Base-by-base conservation (phyloP, 352 stramenopile genomes). In the Globisporangium abappressorium region DNA sequence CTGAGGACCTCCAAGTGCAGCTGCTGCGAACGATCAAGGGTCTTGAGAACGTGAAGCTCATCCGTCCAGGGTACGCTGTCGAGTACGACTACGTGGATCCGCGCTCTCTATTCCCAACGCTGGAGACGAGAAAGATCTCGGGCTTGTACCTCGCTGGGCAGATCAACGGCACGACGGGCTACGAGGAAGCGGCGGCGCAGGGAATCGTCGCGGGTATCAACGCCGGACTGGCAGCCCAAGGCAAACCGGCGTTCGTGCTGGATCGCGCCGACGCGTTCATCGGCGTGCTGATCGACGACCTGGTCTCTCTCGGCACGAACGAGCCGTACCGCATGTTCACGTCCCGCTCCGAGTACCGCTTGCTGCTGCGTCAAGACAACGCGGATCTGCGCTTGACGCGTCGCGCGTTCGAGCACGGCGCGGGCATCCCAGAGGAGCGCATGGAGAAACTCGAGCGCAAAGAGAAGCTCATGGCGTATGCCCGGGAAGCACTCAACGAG, bases 311-410 rank as follows among this genome's bases (percentile, higher is more conserved):
- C 47, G 97, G 97, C 65, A 98, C 96, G 15, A 95, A 89, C 8
- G 98, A 99, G 72, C 98, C 97, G 5, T 99, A 99, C 73, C 91
- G 98, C 62, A 99, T 99, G 97, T 99, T 99, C 77, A 99, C 98
- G 1, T 98, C 89, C n/a, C 82, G 97, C 30, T 97, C 91, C 24
- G 97, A 99, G 79, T 97, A 93, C 70, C 80, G 91, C 2, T 70
- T 97, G 38, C 62, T 91, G 47, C 74, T 97, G 57, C 84, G 91
- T n/a, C 80, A 81, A 38, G 98, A 99, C 74, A 99, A 99, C 78
- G 96, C 97, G 9, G 98, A 99, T 78, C 71, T 99, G 64, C 88
- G 98, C 58, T 80, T 99, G 46, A 99, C 97, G 59, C 82, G 88
- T 6, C 96, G 94, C 66, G 98, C 97, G 24, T 92, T 93, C 34